A percentile compares a stretch with the other conserved stretches of the same genome.
These are phyloP conservation scores for Rhynchosporium graminicola DNA, from an alignment of 2,329 filamentous ascomycete species.

Conservation along the genomic window DNA sequence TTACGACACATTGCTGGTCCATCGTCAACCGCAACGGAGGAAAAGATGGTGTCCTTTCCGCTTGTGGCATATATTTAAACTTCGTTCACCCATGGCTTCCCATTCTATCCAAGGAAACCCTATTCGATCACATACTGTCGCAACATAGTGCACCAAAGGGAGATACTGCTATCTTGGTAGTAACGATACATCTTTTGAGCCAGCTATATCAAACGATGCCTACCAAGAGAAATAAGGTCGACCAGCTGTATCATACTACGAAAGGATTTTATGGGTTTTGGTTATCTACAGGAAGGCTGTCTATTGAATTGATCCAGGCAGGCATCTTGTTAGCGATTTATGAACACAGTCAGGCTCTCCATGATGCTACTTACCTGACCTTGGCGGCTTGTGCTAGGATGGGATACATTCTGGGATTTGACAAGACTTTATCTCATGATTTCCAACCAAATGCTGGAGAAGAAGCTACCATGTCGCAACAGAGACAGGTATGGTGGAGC, in stretches of 20 bases:
- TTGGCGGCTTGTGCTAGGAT: conserved; percentile 28
- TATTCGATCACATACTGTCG: neutral
- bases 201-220: neutral
- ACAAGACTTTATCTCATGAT: conserved; percentile 8
- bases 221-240: neutral
- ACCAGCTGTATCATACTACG: conserved; percentile 22
- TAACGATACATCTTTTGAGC: conserved; percentile 5
- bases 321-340: conserved; percentile 25
- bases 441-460: neutral
- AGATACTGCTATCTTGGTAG: neutral
- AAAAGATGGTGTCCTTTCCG: conserved; percentile 6
- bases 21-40: conserved; percentile 12
- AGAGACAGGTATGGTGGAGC: conserved; percentile 28
- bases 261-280: conserved; percentile 23
- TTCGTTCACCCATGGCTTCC: conserved; percentile 2
- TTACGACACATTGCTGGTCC: conserved; percentile 14
- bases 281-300: conserved; percentile 16
- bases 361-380: conserved; percentile 24
- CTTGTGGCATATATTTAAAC: conserved; percentile 7
- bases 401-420: conserved; percentile 23
- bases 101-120: neutral
- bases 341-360: conserved; percentile 26
- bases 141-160: neutral
- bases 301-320: conserved; percentile 24
- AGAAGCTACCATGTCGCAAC: conserved; percentile 4